Percentiles rank a stretch among this genome's conserved stretches.
These are phyloP conservation scores for Colletotrichum tofieldiae DNA, from an alignment of 2,329 filamentous ascomycete species.

Conservation along the genomic window DNA sequence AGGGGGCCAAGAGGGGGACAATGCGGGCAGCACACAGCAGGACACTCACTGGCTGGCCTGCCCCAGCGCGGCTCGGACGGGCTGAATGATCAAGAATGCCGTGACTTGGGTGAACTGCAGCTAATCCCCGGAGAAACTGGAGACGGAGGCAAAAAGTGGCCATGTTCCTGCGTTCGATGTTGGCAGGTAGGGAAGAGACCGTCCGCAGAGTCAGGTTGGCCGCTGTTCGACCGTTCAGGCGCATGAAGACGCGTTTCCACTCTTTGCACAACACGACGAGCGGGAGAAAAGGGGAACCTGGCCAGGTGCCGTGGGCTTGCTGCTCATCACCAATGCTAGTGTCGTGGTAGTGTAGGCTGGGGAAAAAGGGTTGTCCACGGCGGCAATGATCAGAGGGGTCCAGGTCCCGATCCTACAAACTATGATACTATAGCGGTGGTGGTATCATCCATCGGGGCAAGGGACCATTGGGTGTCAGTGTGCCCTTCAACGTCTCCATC, in stretches of 20 bases:
- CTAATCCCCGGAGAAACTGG: not conserved
- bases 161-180: conserved; percentile 1
- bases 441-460: not conserved
- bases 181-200: conserved; percentile 6
- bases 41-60: not conserved
- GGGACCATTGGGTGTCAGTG: not conserved
- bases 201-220: conserved; percentile 32
- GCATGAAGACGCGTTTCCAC: conserved; percentile 40
- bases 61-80: not conserved
- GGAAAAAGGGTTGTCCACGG: conserved; percentile 13
- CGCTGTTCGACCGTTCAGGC: conserved; percentile 33
- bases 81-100: not conserved
- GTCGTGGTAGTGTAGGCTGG: conserved; percentile 9
- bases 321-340: conserved; percentile 33
- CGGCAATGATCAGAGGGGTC: conserved; percentile 31
- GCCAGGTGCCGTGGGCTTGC: conserved; percentile 25
- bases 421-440: not conserved
- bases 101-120: not conserved
- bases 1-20: conserved; percentile 21
- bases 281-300: conserved; percentile 39
- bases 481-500: conserved; percentile 19
- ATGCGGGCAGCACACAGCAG: conserved; percentile 25
- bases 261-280: conserved; percentile 18
- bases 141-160: conserved; percentile 9
- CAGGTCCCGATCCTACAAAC: conserved; percentile 2